These are phyloP conservation scores for Candida dajiaensis DNA, from an alignment of 805 yeast species.

Conservation along the genomic window DNA sequence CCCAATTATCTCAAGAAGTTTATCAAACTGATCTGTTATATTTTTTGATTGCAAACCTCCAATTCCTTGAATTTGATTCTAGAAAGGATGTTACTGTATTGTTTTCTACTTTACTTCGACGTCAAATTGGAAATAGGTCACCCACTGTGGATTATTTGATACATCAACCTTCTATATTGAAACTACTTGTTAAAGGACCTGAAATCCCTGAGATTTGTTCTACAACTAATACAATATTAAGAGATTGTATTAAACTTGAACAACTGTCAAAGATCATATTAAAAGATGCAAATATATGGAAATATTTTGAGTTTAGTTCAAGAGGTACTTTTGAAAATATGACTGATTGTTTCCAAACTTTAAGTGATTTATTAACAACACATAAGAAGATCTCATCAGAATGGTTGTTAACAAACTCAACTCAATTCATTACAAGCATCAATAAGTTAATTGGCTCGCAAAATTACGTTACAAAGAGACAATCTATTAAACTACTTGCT, in stretches of 20 bases:
- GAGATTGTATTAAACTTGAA: constrained; percentile 83
- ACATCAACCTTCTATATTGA: constrained; percentile 53
- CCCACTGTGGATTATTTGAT: constrained; percentile 86
- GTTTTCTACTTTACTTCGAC: constrained; percentile 70
- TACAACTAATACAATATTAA: constrained; percentile 67
- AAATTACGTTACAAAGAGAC: constrained; percentile 90
- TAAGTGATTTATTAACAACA: constrained; percentile 58
- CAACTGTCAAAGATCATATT: constrained; percentile 55
- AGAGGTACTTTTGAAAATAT: constrained; percentile 81
- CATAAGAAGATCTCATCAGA: constrained; percentile 68
- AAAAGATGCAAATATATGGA: constrained; percentile 66
- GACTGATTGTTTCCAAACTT: constrained; percentile 80
- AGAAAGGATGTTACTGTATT: constrained; percentile 74
- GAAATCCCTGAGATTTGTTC: constrained; percentile 69
- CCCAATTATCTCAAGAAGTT: constrained; percentile 73
- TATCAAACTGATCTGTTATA: constrained; percentile 65
- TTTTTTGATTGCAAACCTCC: constrained; percentile 51
- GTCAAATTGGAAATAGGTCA: constrained; percentile 67
- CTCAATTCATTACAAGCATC: constrained; percentile 52
- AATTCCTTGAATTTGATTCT: constrained; percentile 80
- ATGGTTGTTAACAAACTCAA: constrained; percentile 55
- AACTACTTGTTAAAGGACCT: constrained; percentile 61
- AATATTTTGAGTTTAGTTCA: constrained; percentile 71
- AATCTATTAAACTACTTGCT: constrained; percentile 70
- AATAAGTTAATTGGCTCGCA: constrained; percentile 68